Base-by-base conservation (phyloP, 768 basidiomycete species). In the Kwoniella bestiolae region DNA sequence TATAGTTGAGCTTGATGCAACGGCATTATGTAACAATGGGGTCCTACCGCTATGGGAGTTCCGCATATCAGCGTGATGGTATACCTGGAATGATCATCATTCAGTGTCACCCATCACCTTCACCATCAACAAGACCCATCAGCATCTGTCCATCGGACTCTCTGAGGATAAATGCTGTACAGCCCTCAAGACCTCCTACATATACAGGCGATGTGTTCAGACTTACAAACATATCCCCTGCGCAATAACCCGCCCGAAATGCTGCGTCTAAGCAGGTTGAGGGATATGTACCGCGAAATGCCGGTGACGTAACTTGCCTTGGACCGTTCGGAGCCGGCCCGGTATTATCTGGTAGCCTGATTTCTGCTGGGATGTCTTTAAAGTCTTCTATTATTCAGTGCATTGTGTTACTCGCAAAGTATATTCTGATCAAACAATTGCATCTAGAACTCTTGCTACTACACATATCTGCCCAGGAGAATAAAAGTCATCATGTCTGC, bases 401-500 rank as follows among this genome's bases (percentile, higher is more conserved):
- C 31, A 55, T 14, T 16, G 6, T 8, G 21, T 28, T 52, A 26
- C 21, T 47, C 23, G n/a, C 9, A 18, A 21, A 25, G 11, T n/a
- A 25, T 47, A 47, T 41, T 8, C 38, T 41, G 18, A 41, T 8
- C 18, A 8, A 18, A 18, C 18, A 8, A 8, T 41, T 41, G 38
- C 38, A 23, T 31, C 14, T 26, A 31, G n/a, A 31, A 7, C 50
- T 52, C n/a, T 26, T 25, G 29, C 7, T 26, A 32, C 3, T 26
- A 16, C 21, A 14, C 29, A 16, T 47, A 5, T 26, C 49, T 31
- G 23, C 35, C 25, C 11, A 47, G 16, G 4, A 18, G 29, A 9
- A 35, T 18, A n/a, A 25, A 26, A 44, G 4, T 7, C 53, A 58
- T 6, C 11, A 65, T 65, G 63, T 65, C 63, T 34, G 69, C 71